A percentile compares a stretch with the other conserved stretches of the same genome.
These are phyloP conservation scores for Epichloe bromicola DNA, from an alignment of 2,329 filamentous ascomycete genomes.

Conservation along the genomic window DNA sequence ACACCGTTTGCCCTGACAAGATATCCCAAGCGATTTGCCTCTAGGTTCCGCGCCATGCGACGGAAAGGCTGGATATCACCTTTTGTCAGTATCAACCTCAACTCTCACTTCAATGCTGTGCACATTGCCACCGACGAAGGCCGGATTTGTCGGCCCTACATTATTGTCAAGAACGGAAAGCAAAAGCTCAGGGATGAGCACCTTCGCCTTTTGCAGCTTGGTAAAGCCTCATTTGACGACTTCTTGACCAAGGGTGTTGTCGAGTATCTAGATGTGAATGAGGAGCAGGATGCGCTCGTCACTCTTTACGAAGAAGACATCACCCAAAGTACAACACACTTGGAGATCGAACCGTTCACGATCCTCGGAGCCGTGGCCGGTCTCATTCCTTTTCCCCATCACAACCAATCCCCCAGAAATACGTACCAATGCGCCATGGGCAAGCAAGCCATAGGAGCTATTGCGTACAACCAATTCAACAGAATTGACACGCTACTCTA, in stretches of 20 bases:
- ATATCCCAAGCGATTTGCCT: slow-evolving; percentile 74
- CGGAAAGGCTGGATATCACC: slow-evolving; percentile 87
- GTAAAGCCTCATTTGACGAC: slow-evolving; percentile 82
- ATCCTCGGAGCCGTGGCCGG: slow-evolving; percentile 91
- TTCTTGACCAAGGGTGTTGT: slow-evolving; percentile 82
- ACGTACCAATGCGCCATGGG: slow-evolving; percentile 99
- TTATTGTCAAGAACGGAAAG: slow-evolving; percentile 81
- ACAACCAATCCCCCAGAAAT: slow-evolving; percentile 97
- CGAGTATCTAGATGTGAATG: slow-evolving; percentile 95
- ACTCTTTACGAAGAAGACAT: slow-evolving; percentile 81
- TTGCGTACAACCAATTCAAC: slow-evolving; percentile 95
- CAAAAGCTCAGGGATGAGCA: slow-evolving; percentile 70
- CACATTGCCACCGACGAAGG: slow-evolving; percentile 97
- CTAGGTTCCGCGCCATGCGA: slow-evolving; percentile 73
- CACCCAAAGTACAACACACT: slow-evolving; percentile 71
- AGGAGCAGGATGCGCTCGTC: slow-evolving; percentile 93
- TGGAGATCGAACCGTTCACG: slow-evolving; percentile 97
- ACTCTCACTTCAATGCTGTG: slow-evolving; percentile 80
- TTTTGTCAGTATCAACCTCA: slow-evolving; percentile 94
- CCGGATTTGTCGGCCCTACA: slow-evolving; percentile 87
- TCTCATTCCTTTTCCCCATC: slow-evolving; percentile 93
- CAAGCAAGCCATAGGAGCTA: slow-evolving; percentile 98
- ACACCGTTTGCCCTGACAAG: slow-evolving; percentile 82
- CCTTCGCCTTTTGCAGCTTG: slow-evolving; percentile 67
- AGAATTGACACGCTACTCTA: slow-evolving; percentile 94